Conservation (phyloP, 192 early-diverging fungal genomes). For the Spizellomyces punctatus region DNA sequence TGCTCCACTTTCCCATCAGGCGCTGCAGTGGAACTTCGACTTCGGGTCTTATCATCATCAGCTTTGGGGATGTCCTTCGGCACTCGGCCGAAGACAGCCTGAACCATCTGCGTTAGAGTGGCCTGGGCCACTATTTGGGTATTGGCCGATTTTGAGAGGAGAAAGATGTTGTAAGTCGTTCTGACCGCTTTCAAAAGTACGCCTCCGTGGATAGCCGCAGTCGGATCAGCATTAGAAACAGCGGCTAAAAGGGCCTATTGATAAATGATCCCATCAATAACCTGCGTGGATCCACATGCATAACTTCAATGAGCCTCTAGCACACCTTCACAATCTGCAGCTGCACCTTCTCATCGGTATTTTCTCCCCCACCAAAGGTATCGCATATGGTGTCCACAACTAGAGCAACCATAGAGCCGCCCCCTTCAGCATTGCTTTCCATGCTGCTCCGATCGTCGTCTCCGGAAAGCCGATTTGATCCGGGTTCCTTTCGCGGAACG, state of each 20-base stretch:
- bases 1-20: background rate
- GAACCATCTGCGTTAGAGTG: constrained; percentile 87
- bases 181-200: constrained; percentile 79
- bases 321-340: constrained; percentile 82
- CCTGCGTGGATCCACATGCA: too few relatives aligned
- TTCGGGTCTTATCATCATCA: constrained; percentile 1
- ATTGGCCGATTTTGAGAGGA: constrained; percentile 67
- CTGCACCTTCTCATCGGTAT: constrained; percentile 84
- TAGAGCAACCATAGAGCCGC: constrained; percentile 57
- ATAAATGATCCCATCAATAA: constrained; percentile 17
- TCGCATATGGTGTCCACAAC: constrained; percentile 79
- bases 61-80: constrained; percentile 29
- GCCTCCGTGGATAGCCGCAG: constrained; percentile 67
- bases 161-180: constrained; percentile 87
- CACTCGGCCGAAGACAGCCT: constrained; percentile 77
- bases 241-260: constrained; percentile 75
- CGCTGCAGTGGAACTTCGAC: constrained; percentile 1
- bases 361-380: constrained; percentile 71
- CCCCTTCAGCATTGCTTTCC: constrained; percentile 28
- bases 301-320: constrained; percentile 4
- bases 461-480: constrained; percentile 8
- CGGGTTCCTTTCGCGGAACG: constrained; percentile 26
- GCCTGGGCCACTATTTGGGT: constrained; percentile 89
- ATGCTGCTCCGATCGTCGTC: constrained; percentile 41
- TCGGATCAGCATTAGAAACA: constrained; percentile 64